Evolutionary conservation across 2,329 filamentous ascomycete genomes (phyloP), one percentile per base, ranked within the genome.

Genomic region (Nannizziopsis arthrosporioides): DNA sequence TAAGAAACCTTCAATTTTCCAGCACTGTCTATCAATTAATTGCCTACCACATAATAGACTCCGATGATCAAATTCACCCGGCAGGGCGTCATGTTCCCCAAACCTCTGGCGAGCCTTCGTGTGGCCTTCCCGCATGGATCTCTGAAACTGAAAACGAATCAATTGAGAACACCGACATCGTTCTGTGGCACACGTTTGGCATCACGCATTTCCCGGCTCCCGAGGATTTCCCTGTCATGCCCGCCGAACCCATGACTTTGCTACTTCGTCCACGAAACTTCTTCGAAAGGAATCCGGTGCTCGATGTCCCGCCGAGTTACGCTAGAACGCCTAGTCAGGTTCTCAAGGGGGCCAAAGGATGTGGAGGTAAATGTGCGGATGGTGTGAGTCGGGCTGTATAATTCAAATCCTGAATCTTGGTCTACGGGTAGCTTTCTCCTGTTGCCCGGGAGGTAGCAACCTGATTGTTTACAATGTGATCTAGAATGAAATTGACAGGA

Each of bases 141-240:
- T 68, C 72, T 14, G 59, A 56, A 11, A 79, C 78, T 18, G 78
- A 87, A 52, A 80, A 84, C 10, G 69, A 69, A 40, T 78, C 76
- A 49, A 80, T 94, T 55, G 84, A 84, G 48, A 84, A 94, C 70
- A 85, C 81, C 0, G 85, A 95, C 62, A 70, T 94, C 27, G 88
- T 95, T 1, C 76, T 94, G 12, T 95, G 88, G 88, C 88, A 94
- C 68, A 94, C 87, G 0, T 95, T 94, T 59, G 89, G 89, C 32
- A 73, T 94, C 32, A 90, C 84, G 0, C 89, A 94, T 63, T 90
- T 94, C 71, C 88, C 89, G 0, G 72, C 84, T 0, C 87, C 88
- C 0, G 89, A 95, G 62, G 89, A 94, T 65, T 94, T 86, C 71
- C 89, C 89, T 27, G 74, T 94, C 57, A 94, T 94, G 88, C 87